Evolutionary conservation across 2,329 filamentous ascomycete genomes (phyloP), one percentile per base, ranked within the genome.

Genomic region (Periglandula ipomoeae): DNA sequence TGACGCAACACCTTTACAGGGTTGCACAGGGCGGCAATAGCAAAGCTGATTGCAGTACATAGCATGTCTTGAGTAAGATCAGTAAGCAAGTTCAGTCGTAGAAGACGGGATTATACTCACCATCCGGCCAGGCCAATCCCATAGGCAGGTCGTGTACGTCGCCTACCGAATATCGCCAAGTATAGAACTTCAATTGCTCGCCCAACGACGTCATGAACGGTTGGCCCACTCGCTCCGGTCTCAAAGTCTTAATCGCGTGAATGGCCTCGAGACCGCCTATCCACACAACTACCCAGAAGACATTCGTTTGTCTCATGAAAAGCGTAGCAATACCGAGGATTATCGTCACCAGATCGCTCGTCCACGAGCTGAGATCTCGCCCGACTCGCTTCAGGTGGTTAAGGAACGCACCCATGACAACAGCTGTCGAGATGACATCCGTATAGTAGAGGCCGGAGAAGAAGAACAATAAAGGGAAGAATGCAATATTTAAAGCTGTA

Each of bases 371-470:
- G 6, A 42, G 45, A 10, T 58, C 53, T 27, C 54, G 50, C 17
- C 64, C 65, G 2, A 76, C 53, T 15, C 78, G 72, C 22, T 60
- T 52, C 4, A 82, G 64, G 52, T 78, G 76, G 48, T 76, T 70
- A 32, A 76, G 70, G 60, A 90, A 93, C 1, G 81, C 79, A 2
- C 81, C 63, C 8, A 96, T 68, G 0, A 96, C 87, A 1, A 82
- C 75, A 7, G 87, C 71, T 0, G 89, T 87, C 0, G 91, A 94
- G 45, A 87, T 74, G 3, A 96, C 78, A 64, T 98, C 93, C 0
- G 93, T 98, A 65, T 98, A 98, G 65, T 95, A 98, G 7, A 98
- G 72, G 0, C 81, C 89, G 0, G 89, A 93, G 66, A 98, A 98
- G 75, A 98, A 98, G 73, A 95, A 96, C 1, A 98, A 65, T 0